These are phyloP conservation scores for Tolypocladium ovalisporum DNA, from an alignment of 2,329 filamentous ascomycete species.

Conservation along the genomic window DNA sequence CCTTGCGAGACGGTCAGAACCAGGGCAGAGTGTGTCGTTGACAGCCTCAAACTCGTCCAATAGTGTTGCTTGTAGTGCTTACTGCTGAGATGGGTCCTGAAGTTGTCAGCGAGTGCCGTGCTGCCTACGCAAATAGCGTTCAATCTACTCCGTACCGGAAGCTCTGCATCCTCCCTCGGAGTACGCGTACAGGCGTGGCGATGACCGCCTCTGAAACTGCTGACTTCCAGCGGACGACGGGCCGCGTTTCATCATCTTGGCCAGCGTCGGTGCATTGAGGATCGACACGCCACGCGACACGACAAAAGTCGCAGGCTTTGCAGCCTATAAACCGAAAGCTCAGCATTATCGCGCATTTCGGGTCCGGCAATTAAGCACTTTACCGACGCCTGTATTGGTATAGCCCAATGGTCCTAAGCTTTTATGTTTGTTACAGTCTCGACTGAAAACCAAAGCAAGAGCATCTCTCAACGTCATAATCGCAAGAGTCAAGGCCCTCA, in stretches of 20 bases:
- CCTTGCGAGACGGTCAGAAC: background rate
- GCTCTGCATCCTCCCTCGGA: background rate
- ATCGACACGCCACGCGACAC: background rate
- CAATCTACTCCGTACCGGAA: background rate
- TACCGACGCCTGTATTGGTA: too few species aligned
- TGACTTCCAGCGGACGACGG: background rate
- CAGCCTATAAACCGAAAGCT: background rate
- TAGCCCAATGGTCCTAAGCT: too few species aligned
- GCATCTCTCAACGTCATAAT: background rate
- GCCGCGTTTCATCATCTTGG: background rate
- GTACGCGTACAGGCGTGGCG: background rate
- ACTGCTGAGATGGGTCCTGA: background rate
- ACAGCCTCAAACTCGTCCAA: background rate
- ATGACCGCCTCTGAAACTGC: background rate
- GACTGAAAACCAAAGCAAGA: background rate
- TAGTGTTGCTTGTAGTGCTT: background rate
- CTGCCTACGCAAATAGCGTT: background rate
- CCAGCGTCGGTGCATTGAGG: background rate
- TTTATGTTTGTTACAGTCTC: background rate
- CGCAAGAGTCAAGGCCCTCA: background rate
- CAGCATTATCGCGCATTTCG: background rate
- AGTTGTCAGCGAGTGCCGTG: background rate
- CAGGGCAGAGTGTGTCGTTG: background rate
- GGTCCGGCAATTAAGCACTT: background rate
- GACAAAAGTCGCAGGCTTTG: background rate